Conservation (phyloP, 768 basidiomycete genomes). For the Podaxis sp. region DNA sequence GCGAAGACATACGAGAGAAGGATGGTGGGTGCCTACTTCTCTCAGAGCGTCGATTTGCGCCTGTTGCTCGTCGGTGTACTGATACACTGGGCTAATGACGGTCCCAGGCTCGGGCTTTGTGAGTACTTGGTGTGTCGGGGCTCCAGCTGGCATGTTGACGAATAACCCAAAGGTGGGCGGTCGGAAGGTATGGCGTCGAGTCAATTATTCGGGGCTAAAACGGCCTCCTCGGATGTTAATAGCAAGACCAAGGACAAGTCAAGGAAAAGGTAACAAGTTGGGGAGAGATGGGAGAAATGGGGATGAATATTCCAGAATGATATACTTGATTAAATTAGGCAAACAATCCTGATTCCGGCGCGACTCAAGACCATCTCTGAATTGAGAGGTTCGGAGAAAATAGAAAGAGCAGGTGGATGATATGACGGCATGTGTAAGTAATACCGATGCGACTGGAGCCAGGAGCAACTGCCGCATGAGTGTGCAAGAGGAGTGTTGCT, state of each 20-base stretch:
- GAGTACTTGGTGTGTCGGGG: constrained; percentile 33
- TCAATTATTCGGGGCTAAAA: background rate
- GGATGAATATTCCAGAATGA: background rate
- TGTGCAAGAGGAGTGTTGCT: background rate
- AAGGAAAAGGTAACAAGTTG: background rate
- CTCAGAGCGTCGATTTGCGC: constrained; percentile 55
- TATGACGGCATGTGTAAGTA: background rate
- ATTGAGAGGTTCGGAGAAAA: constrained; percentile 14
- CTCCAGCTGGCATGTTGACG: background rate
- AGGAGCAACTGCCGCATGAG: background rate
- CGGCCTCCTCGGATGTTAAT: background rate
- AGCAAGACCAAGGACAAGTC: background rate
- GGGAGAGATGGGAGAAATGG: background rate
- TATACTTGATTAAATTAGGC: constrained; percentile 25
- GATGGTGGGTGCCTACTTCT: constrained; percentile 40
- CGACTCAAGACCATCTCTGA: background rate
- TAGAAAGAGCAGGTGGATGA: background rate
- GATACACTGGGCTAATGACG: constrained; percentile 46
- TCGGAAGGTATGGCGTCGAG: background rate
- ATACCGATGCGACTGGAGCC: background rate
- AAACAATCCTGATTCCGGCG: background rate
- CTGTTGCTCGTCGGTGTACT: constrained; percentile 62
- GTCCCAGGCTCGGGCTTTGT: constrained; percentile 52
- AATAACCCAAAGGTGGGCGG: background rate
- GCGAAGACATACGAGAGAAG: background rate